Evolutionary conservation across 1,139 yeast species (phyloP), one percentile per base, ranked within the genome.

Genomic region (Taphrina deformans): DNA sequence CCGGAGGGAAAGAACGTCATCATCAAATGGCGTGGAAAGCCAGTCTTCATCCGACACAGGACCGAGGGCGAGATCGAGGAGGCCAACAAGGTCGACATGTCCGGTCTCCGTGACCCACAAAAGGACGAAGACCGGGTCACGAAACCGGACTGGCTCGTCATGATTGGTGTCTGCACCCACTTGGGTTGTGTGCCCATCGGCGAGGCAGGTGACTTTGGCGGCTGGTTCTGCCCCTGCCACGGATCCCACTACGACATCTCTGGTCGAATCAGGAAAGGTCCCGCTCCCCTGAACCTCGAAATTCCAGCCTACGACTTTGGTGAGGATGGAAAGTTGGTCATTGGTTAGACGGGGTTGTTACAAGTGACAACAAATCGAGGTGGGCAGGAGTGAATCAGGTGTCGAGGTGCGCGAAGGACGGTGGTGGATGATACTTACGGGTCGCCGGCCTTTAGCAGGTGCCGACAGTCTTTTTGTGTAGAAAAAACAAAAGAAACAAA

Each of bases 181-280:
- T 86, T 95, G 83, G 99, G 99, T 79, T 95, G 99, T 88, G 99
- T 95, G 71, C 99, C 99, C 73, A 95, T 95, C 76, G 99, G 99
- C 78, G 99, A 95, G 82, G 89, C 98, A 71, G 99, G 99, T 81
- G 99, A 95, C 80, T 95, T 85, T 75, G 98, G 97, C 78, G 99
- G 99, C 77, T 95, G 99, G 99, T 95, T 95, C 93, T 95, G 99
- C 81, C 99, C 99, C 72, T 95, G 99, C 83, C 99, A 95, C 83
- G 99, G 99, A 85, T 93, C 99, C 78, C 99, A 95, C 80, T 95
- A 95, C 82, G 99, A 95, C 82, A 95, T 95, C 82, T 79, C 98
- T 70, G 99, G 99, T 79, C 93, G 99, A 87, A 93, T 95, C 79
- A 90, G 99, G 87, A 93, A 87, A 83, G 99, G 99, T 73, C 99